These are phyloP conservation scores for Penicillium concentricum DNA, from an alignment of 2,329 filamentous ascomycete species.

Conservation along the genomic window DNA sequence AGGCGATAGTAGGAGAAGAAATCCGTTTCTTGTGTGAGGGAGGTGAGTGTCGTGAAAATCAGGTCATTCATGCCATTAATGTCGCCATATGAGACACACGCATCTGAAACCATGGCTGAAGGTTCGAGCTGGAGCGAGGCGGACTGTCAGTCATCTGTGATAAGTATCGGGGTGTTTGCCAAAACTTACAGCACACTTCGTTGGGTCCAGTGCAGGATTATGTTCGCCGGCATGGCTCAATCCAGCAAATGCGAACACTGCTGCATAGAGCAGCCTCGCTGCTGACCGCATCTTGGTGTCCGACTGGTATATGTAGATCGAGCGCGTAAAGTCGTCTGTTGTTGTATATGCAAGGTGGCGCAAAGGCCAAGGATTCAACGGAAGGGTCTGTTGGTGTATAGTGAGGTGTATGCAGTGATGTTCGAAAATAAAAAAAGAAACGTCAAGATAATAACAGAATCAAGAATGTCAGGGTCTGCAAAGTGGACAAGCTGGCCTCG, in stretches of 20 bases:
- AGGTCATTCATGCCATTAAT: slow-evolving; percentile 80
- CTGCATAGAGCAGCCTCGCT: slow-evolving; percentile 59
- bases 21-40: slow-evolving; percentile 82
- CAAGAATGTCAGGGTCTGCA: neutral
- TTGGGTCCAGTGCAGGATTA: slow-evolving; percentile 35
- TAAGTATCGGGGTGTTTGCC: neutral
- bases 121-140: slow-evolving; percentile 69
- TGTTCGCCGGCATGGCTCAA: slow-evolving; percentile 48
- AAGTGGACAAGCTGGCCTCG: slow-evolving; percentile 13
- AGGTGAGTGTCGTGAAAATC: slow-evolving; percentile 73
- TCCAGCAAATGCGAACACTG: slow-evolving; percentile 59
- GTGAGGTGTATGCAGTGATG: neutral
- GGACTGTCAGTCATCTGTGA: slow-evolving; percentile 3
- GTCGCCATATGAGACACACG: slow-evolving; percentile 88
- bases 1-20: slow-evolving; percentile 98
- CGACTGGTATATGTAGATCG: neutral
- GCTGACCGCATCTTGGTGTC: slow-evolving; percentile 51
- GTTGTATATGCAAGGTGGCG: slow-evolving; percentile 5
- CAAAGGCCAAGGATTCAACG: neutral
- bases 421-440: neutral
- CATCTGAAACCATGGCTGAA: slow-evolving; percentile 84
- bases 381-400: neutral
- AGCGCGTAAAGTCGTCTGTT: neutral
- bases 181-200: slow-evolving; percentile 57
- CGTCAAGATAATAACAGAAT: neutral